Base-by-base conservation (phyloP, 2,329 filamentous ascomycete species). In the Coniochaeta prunicola region DNA sequence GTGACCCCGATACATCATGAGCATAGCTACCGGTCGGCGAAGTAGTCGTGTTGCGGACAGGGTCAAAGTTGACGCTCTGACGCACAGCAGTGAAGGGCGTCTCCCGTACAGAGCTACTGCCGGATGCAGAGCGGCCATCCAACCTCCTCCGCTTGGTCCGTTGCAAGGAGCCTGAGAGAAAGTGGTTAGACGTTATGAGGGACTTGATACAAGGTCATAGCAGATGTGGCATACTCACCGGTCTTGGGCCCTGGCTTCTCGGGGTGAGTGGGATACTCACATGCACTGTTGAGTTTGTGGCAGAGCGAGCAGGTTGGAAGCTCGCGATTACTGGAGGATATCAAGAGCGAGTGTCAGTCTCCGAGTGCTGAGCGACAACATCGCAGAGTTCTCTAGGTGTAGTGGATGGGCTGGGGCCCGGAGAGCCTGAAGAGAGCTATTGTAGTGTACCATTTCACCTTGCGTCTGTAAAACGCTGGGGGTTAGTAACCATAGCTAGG, bases 211-310 rank as follows among this genome's bases (percentile, higher is more conserved):
- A 38, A 33, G 40, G 31, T 12, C 13, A 28, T 28, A 31, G 24
- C 28, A 15, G 2, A 10, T 12, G 26, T 33, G 26, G 7, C 19
- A 4, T 36, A 26, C 59, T 59, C 31, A 63, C 70, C 70, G 28
- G 64, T 63, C 59, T 70, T 70, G n/a, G 68, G 68, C 0, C 68
- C 68, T 1, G 68, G 68, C 57, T 68, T 69, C 55, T 62, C 55
- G 3, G 67, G 59, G 8, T 62, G 62, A 6, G 61, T 57, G 5
- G 68, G 68, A 57, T 70, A 70, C 30, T 62, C 60, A 60, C 68
- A 70, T 17, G 30, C 33, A 36, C 62, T 59, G 4, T 53, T 55
- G 21, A 64, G 59, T 50, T 67, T 63, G 19, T 58, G 56, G 59
- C 68, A 71, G 55, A 66, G 64, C 4, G 58, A 58, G 40, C 64